Percentiles rank a stretch among this genome's conserved stretches.
phyloP scores from a whole-genome alignment of 2,329 filamentous ascomycete genomes.

The Aspergillus persii region DNA sequence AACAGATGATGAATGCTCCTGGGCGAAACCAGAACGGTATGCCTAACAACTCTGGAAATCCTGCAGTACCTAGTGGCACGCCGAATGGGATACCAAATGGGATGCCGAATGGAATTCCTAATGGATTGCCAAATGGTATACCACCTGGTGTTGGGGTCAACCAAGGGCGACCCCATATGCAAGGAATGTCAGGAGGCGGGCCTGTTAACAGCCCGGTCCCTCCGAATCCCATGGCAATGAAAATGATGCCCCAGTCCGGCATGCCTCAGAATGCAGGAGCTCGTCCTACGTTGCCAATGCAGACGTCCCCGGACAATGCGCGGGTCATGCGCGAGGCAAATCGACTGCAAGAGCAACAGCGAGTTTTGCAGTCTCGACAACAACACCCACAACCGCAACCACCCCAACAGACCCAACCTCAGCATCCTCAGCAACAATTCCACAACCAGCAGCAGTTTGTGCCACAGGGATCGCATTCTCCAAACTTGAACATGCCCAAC shows the following conservation, averaged over 20 bases:
- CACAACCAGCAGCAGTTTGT: slow-evolving; percentile 41
- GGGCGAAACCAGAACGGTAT: slow-evolving; percentile 42
- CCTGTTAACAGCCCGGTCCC: slow-evolving; percentile 51
- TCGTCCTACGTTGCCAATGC: slow-evolving; percentile 48
- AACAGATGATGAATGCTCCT: slow-evolving; percentile 34
- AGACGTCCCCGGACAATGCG: slow-evolving; percentile 53
- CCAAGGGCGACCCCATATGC: slow-evolving; percentile 41
- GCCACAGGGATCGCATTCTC: slow-evolving; percentile 44
- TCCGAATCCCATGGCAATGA: slow-evolving; percentile 59
- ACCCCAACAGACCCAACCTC: slow-evolving; percentile 28
- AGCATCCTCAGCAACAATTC: slow-evolving; percentile 32
- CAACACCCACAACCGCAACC: slow-evolving; percentile 21
- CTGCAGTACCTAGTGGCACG: slow-evolving; percentile 38
- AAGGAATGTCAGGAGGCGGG: slow-evolving; percentile 39
- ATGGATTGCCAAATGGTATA: slow-evolving; percentile 45
- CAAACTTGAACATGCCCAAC: slow-evolving; percentile 44
- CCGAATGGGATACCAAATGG: slow-evolving; percentile 48
- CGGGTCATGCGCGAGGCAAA: slow-evolving; percentile 49
- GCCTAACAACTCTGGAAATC: slow-evolving; percentile 32
- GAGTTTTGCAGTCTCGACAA: slow-evolving; percentile 58
- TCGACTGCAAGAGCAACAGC: slow-evolving; percentile 52
- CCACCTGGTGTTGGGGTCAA: slow-evolving; percentile 35
- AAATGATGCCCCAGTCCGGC: slow-evolving; percentile 54
- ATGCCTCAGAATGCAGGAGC: slow-evolving; percentile 50
- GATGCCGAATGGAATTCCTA: slow-evolving; percentile 47